phyloP scores from a whole-genome alignment of 2,329 filamentous ascomycete genomes.

The Xylariaceae sp. region DNA sequence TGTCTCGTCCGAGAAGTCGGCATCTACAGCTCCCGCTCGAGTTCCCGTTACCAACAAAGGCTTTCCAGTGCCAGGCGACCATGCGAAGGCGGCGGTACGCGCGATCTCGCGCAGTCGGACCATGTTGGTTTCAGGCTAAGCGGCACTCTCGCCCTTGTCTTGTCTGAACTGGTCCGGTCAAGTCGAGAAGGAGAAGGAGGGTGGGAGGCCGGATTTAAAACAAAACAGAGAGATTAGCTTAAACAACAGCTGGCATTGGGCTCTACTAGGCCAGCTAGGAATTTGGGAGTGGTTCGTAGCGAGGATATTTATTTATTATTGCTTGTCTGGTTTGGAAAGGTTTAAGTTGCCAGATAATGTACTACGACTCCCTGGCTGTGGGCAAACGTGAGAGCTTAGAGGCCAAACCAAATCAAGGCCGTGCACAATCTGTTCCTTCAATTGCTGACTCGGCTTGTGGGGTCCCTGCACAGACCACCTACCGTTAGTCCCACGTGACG shows the following conservation, averaged over 20 bases:
- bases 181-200: constrained; percentile 18
- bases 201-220: constrained; percentile 36
- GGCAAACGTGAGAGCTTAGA: constrained; percentile 24
- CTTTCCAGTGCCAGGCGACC: constrained; percentile 79
- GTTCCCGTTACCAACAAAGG: constrained; percentile 92
- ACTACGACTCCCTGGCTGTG: constrained; percentile 12
- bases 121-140: constrained; percentile 59
- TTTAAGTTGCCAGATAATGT: constrained; percentile 27
- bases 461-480: constrained; percentile 3
- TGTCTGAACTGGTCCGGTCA: constrained; percentile 15
- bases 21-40: constrained; percentile 90
- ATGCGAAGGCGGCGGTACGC: constrained; percentile 95
- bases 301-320: constrained; percentile 9
- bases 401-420: constrained; percentile 21
- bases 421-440: constrained; percentile 21
- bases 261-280: constrained; percentile 40
- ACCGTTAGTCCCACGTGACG: constrained; percentile 13
- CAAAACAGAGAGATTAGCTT: constrained; percentile 22
- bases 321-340: constrained; percentile 11
- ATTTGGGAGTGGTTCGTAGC: constrained; percentile 13
- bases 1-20: constrained; percentile 96
- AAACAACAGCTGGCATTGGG: constrained; percentile 39
- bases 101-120: constrained; percentile 95
- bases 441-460: constrained; percentile 1
- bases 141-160: constrained; percentile 12